Conservation (phyloP, 1,284 basidiomycete genomes). For the Apiotrichum brassicae region DNA sequence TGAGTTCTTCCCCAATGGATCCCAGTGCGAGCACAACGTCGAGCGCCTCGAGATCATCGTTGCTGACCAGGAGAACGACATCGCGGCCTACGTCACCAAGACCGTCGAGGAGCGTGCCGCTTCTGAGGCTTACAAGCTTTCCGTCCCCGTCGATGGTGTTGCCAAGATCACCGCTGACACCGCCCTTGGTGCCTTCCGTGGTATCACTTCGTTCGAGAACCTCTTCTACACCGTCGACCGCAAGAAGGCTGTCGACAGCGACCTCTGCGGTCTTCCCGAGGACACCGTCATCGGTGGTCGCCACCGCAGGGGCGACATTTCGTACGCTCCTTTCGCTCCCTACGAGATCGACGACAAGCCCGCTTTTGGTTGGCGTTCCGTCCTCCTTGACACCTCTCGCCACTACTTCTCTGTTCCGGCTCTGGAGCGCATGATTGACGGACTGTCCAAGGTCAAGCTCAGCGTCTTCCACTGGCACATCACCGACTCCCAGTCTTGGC, state of each 20-base stretch:
- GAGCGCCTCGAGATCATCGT: slow-evolving; percentile 38
- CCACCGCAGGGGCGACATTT: not conserved
- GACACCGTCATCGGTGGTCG: no score
- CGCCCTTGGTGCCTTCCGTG: slow-evolving; percentile 67
- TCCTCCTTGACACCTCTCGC: slow-evolving; percentile 69
- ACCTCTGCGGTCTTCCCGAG: no score
- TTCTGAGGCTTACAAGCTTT: not conserved
- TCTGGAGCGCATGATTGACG: slow-evolving; percentile 57
- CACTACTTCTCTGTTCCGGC: not conserved
- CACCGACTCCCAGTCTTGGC: slow-evolving; percentile 54
- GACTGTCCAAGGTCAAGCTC: slow-evolving; percentile 82
- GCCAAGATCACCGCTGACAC: not conserved
- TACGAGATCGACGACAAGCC: slow-evolving; percentile 46
- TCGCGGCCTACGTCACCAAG: not conserved
- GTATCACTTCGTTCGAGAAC: slow-evolving; percentile 73
- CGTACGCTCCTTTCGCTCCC: slow-evolving; percentile 35
- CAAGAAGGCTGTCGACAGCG: not conserved
- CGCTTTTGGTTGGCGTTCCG: slow-evolving; percentile 54
- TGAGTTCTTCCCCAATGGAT: slow-evolving; percentile 17
- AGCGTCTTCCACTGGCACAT: slow-evolving; percentile 22
- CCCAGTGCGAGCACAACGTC: not conserved
- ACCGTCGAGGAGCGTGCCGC: not conserved
- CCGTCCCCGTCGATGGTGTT: not conserved
- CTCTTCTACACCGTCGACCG: slow-evolving; percentile 48
- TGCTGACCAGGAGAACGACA: slow-evolving; percentile 49